Base-by-base conservation (phyloP, 352 stramenopile species). In the Globisporangium radiosum region DNA sequence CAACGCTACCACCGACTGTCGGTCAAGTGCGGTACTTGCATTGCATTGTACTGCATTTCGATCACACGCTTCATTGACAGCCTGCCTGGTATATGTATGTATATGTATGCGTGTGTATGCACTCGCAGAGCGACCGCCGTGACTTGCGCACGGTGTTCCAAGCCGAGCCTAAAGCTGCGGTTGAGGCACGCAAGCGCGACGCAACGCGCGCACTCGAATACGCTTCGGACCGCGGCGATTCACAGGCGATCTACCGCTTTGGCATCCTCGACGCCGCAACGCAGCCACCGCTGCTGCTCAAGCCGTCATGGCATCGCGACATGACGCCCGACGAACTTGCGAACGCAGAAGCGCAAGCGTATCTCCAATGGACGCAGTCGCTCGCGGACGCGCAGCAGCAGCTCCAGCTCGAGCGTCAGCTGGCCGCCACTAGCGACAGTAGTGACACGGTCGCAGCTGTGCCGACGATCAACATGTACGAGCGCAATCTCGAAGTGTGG, bases 401-500 rank as follows among this genome's bases (percentile, higher is more conserved):
- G 17, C 50, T 64, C 4, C 40, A 52, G 9, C 15, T 8, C 0
- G 37, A 59, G n/a, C 65, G 70, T 17, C 39, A 57, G 11, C 13
- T 33, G 7, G 14, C 25, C 38, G 7, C 51, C 15, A 10, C 42
- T 44, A 7, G 33, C 54, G 45, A 50, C 45, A 13, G 8, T 10
- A 42, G 25, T 13, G 50, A 47, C 33, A n/a, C 40, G 1, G 57
- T 37, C 2, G 42, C 10, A 13, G 43, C 19, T 0, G 49, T 25
- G 3, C 63, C 62, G 0, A 56, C 66, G n/a, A 66, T 85, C 47
- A 92, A 92, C 57, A 48, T 88, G 14, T 94, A 82, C 44, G 85
- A 94, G 58, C 75, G 79, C 40, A 94, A 94, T 52, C 62, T 92
- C 14, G 78, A 92, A 55, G 83, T 92, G 1, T 94, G 85, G 85